phyloP scores from a whole-genome alignment of 768 basidiomycete species.

The Boletus tomentosulus region DNA sequence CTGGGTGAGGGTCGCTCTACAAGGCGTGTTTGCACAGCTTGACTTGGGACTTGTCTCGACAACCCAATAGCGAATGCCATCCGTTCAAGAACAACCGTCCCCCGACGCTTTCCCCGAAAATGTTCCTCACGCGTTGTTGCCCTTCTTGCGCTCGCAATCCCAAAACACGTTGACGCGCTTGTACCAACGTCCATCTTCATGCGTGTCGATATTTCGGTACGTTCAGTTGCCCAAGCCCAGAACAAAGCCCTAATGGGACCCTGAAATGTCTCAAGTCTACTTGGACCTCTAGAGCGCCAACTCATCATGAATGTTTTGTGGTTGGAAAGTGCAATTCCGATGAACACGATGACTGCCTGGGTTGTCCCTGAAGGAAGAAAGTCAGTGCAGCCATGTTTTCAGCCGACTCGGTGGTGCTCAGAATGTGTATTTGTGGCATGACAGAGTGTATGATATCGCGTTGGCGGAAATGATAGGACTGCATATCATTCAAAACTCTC shows the following conservation, averaged over 20 bases:
- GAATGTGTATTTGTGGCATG: not conserved
- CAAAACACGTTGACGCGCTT: constrained; percentile 73
- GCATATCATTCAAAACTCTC: constrained; percentile 62
- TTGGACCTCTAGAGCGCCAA: constrained; percentile 78
- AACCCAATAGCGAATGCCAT: constrained; percentile 17
- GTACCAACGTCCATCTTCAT: constrained; percentile 83
- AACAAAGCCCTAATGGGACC: not conserved
- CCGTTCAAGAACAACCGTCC: constrained; percentile 18
- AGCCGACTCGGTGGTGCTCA: not conserved
- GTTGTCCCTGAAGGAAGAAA: constrained; percentile 68
- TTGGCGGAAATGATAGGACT: constrained; percentile 58
- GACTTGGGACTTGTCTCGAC: too few relatives aligned
- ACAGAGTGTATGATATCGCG: constrained; percentile 69
- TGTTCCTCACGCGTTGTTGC: constrained; percentile 62
- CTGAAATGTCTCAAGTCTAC: constrained; percentile 44
- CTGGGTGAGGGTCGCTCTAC: too few relatives aligned
- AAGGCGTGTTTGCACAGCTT: not conserved
- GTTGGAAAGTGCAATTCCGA: constrained; percentile 71
- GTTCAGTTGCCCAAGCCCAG: constrained; percentile 11
- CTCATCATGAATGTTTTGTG: constrained; percentile 85
- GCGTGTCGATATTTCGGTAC: constrained; percentile 86
- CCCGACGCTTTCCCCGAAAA: constrained; percentile 13
- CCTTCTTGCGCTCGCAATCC: constrained; percentile 78
- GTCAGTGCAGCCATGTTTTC: constrained; percentile 36
- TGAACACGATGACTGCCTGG: constrained; percentile 72